Evolutionary conservation across 257 asterid species (phyloP), one percentile per base, ranked within the genome.

Genomic region (Jasminum sambac): DNA sequence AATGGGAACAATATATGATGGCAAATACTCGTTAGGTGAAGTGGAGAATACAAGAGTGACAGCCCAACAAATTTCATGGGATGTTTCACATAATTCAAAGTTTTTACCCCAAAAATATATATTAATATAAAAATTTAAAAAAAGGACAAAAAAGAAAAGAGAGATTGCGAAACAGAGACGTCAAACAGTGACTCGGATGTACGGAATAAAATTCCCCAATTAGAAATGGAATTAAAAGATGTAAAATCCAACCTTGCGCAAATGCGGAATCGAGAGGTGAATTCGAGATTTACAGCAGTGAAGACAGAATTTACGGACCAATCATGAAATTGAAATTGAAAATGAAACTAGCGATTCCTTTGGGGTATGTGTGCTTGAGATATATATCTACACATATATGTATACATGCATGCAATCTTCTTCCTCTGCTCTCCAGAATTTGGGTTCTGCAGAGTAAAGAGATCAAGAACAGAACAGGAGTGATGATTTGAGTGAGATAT

Each of bases 31-130:
- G 77, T 81, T 78, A 84, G 81, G 88, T 84, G 63, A 73, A 76
- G 84, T 84, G 85, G 83, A 62, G 74, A 61, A 68, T 66, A 48
- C 26, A 72, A 69, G 66, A 81, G 77, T 64, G 82, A 84, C 84
- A 68, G 59, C 72, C 64, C 76, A 84, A 68, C 88, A 70, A 80
- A 70, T 69, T 74, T 43, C 17, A 23, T 55, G n/a, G 69, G 48
- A 59, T 62, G 9, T 68, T 64, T 8, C 39, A 66, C 74, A 39
- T 21, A 55, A 63, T 72, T 36, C 58, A 42, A 23, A 30, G 26
- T 19, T 52, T 64, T 73, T n/a, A n/a, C n/a, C 26, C 11, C 11
- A 0, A 17, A 50, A 50, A 50, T 14, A 1, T 30, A 30, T 30
- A 30, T n/a, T n/a, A 16, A n/a, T 1, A 48, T 5, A 16, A 8